phyloP scores from a whole-genome alignment of 2,329 filamentous ascomycete species.

The Shiraia bambusicola region DNA sequence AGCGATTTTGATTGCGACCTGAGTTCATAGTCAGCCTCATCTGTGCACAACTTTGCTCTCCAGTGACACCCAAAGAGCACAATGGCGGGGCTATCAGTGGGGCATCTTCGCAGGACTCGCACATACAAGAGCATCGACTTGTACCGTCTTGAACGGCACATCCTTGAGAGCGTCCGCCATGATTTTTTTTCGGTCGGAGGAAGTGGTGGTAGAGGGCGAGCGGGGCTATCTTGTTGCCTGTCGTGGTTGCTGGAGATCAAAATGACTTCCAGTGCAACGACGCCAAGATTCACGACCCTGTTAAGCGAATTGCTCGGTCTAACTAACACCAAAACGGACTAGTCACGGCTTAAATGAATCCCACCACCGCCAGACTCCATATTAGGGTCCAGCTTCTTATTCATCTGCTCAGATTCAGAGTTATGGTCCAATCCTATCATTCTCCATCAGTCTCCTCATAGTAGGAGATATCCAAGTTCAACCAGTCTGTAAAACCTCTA shows the following conservation, averaged over 20 bases:
- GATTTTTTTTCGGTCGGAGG: constrained; percentile 18
- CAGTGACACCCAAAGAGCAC: constrained; percentile 12
- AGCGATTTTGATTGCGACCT: constrained; percentile 98
- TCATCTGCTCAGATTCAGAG: constrained; percentile 18
- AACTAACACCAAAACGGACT: constrained; percentile 15
- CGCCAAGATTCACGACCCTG: constrained; percentile 22
- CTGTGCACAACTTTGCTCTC: neutral
- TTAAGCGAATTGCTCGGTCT: constrained; percentile 17
- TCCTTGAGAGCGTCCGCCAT: constrained; percentile 44
- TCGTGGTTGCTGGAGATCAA: constrained; percentile 21
- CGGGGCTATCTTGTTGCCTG: constrained; percentile 20
- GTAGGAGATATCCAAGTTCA: too few species aligned
- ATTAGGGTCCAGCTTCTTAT: constrained; percentile 16
- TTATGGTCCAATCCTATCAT: constrained; percentile 31
- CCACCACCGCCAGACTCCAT: constrained; percentile 10
- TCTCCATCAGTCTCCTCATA: too few species aligned
- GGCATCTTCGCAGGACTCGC: constrained; percentile 37
- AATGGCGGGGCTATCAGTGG: constrained; percentile 34
- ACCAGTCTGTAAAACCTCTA: too few species aligned
- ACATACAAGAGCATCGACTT: constrained; percentile 90
- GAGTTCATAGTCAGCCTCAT: constrained; percentile 25
- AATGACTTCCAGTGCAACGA: constrained; percentile 16
- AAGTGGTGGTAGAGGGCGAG: constrained; percentile 12
- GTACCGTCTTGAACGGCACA: constrained; percentile 75
- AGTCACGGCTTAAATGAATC: neutral